Evolutionary conservation across 352 stramenopile genomes (phyloP).

Genomic region (Phytopythium ostracodes): DNA sequence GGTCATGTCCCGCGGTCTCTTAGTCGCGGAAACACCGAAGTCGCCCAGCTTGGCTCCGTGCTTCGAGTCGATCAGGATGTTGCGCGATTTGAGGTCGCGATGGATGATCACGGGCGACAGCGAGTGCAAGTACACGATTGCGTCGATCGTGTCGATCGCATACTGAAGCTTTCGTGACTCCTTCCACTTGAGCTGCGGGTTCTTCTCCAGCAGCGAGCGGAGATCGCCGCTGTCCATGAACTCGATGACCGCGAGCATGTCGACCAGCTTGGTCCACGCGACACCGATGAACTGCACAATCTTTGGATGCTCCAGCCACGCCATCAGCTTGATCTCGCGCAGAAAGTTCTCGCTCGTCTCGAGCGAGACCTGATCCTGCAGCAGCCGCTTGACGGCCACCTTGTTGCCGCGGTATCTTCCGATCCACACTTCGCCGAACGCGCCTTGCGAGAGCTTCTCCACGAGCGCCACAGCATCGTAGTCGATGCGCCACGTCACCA

Average conservation of each 20-base stretch:
- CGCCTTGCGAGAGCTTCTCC: slow-evolving; percentile 61
- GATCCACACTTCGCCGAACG: slow-evolving; percentile 74
- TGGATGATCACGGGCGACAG: slow-evolving; percentile 61
- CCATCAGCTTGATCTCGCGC: slow-evolving; percentile 67
- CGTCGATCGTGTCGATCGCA: slow-evolving; percentile 58
- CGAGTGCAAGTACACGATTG: slow-evolving; percentile 69
- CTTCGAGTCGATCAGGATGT: slow-evolving; percentile 57
- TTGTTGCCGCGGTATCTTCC: slow-evolving; percentile 50
- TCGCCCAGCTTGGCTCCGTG: slow-evolving; percentile 64
- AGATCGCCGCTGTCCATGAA: slow-evolving; percentile 70
- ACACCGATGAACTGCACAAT: slow-evolving; percentile 68
- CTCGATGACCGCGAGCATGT: slow-evolving; percentile 66
- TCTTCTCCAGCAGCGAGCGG: slow-evolving; percentile 41
- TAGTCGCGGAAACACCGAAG: slow-evolving; percentile 60
- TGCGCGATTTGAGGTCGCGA: slow-evolving; percentile 69
- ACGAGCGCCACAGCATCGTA: slow-evolving; percentile 64
- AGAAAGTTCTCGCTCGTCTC: slow-evolving; percentile 61
- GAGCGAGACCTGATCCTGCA: slow-evolving; percentile 38
- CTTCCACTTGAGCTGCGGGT: slow-evolving; percentile 22
- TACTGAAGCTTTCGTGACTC: slow-evolving; percentile 37
- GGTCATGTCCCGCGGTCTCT: slow-evolving; percentile 57
- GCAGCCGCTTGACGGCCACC: slow-evolving; percentile 57
- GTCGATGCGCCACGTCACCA: slow-evolving; percentile 68
- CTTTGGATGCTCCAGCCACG: slow-evolving; percentile 63
- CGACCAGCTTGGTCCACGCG: slow-evolving; percentile 62